phyloP scores from a whole-genome alignment of 2,329 filamentous ascomycete species.

The Penicillium sp. region DNA sequence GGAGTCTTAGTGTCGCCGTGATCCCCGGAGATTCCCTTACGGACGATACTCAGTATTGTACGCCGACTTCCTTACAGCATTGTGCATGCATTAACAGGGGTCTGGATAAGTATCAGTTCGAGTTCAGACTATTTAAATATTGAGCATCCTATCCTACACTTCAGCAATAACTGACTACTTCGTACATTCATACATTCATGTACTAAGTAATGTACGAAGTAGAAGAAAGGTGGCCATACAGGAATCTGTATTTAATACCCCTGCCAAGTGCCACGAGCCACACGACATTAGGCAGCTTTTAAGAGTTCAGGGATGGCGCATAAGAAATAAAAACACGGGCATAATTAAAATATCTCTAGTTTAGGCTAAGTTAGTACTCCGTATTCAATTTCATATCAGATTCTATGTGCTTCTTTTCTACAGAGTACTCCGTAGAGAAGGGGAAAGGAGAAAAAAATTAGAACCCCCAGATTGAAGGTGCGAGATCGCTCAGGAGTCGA shows the following conservation, averaged over 20 bases:
- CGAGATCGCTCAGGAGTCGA: slow-evolving; percentile 11
- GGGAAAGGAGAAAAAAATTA: not conserved
- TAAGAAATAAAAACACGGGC: too few species aligned
- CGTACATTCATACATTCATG: too few species aligned
- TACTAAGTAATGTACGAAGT: too few species aligned
- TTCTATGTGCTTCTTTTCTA: too few species aligned
- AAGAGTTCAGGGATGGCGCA: not conserved
- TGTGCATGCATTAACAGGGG: slow-evolving; percentile 2
- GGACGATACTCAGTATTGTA: slow-evolving; percentile 15
- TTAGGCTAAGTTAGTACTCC: too few species aligned
- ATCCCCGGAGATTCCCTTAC: slow-evolving; percentile 15
- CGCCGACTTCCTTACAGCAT: not conserved
- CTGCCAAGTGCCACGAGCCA: slow-evolving; percentile 1
- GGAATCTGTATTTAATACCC: not conserved
- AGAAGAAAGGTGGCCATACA: not conserved
- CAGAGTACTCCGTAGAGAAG: too few species aligned
- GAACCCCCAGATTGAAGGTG: not conserved
- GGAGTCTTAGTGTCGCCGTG: not conserved
- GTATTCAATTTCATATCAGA: too few species aligned
- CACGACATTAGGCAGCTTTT: not conserved
- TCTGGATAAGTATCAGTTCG: too few species aligned
- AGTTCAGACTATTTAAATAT: not conserved
- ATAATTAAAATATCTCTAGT: too few species aligned
- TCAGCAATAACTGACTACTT: too few species aligned
- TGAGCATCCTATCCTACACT: too few species aligned